Evolutionary conservation across 305 asterid genomes (phyloP), one percentile per base, ranked within the genome.

Genomic region (Caryopteris hybrid): DNA sequence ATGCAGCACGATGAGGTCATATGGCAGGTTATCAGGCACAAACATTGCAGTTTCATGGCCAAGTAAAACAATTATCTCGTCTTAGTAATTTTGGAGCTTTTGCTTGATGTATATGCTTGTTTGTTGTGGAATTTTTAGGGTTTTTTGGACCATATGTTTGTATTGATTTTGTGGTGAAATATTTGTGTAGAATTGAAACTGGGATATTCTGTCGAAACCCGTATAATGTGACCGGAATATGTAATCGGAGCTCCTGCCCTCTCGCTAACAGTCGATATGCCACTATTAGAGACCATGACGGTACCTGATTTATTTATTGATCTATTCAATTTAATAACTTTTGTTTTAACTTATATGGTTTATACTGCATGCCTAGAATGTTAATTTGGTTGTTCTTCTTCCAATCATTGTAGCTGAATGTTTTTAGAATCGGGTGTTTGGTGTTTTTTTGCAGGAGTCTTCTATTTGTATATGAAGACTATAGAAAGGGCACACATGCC

Each of bases 1-100:
- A 93, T 90, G 99, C 95, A 88, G 89, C 97, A 93, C 76, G 97
- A 94, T 79, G 99, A 94, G 81, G 97, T 94, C 68, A 91, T 91
- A 67, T 91, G 99, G 99, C 98, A 94, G 69, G 94, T 94, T 76
- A 89, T 94, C 82, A 77, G 98, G 54, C 99, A 94, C 86, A 91
- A 87, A 0, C 99, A 91, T 74, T 91, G 97, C 89, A 94, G 98
- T 77, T 94, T 86, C 80, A 89, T 91, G 95, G 88, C 97, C 69
- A 91, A 91, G 97, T 93, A n/a, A n/a, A 70, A 83, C 3, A 0
- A 20, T 63, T 33, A 39, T 23, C 29, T 43, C 16, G 1, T 70
- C 14, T 27, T 10, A 14, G 27, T 33, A n/a, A 10, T 20, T 27
- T 41, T 38, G 3, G 14, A 5, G 5, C 23, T 4, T 10, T 20